These are phyloP conservation scores for Mortierella sp. DNA, from an alignment of 371 early-diverging fungal species.

Conservation along the genomic window DNA sequence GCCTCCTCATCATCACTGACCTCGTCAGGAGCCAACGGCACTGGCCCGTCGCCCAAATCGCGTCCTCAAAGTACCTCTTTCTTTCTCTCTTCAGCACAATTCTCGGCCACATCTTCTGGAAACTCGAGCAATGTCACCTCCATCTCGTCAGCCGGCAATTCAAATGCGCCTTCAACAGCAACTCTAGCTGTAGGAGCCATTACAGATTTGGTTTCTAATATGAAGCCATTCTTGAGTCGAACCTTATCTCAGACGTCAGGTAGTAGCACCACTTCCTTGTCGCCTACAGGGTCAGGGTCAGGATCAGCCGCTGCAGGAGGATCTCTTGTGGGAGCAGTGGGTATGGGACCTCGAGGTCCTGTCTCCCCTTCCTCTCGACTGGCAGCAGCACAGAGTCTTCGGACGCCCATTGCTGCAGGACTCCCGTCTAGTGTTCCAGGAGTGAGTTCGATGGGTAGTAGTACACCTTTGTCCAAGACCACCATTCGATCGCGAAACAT, in stretches of 20 bases:
- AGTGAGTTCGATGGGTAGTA: conserved; percentile 30
- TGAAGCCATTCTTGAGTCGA: conserved; percentile 46
- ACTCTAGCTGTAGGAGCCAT: conserved; percentile 36
- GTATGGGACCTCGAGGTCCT: conserved; percentile 30
- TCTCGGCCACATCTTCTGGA: conserved; percentile 4
- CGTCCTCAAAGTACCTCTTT: conserved; percentile 17
- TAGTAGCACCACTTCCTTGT: not conserved
- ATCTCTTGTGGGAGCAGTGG: conserved; percentile 31
- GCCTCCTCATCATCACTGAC: not conserved
- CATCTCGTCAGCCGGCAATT: conserved; percentile 19
- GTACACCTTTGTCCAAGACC: conserved; percentile 30
- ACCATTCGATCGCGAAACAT: conserved; percentile 32
- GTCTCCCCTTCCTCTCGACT: conserved; percentile 28
- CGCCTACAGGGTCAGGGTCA: conserved; percentile 15
- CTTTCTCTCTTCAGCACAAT: conserved; percentile 6
- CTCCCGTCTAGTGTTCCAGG: conserved; percentile 32
- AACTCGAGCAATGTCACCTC: conserved; percentile 15
- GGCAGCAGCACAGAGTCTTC: conserved; percentile 25
- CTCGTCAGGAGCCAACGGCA: not conserved
- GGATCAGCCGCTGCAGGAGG: conserved; percentile 24
- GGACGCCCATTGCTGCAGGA: conserved; percentile 51
- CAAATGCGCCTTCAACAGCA: conserved; percentile 23
- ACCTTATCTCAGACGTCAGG: conserved; percentile 19
- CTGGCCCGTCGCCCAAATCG: not conserved
- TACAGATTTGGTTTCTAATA: conserved; percentile 39